These are phyloP conservation scores for Falciphora oryzae DNA, from an alignment of 2,329 filamentous ascomycete genomes.

Conservation along the genomic window DNA sequence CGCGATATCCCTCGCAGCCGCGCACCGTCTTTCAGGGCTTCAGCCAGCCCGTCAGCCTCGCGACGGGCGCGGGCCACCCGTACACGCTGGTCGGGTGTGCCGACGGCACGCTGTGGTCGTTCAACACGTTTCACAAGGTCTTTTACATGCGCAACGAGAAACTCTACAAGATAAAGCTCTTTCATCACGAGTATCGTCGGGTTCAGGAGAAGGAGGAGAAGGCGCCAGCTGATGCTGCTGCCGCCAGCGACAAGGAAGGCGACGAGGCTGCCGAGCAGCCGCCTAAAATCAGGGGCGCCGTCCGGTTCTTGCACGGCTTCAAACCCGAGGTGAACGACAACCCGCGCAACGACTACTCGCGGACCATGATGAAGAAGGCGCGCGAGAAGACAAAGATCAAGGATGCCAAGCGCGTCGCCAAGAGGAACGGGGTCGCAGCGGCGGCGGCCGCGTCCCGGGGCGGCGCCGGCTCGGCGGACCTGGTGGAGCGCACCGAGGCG, in stretches of 20 bases:
- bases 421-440: slow-evolving; percentile 8
- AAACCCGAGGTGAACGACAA: slow-evolving; percentile 43
- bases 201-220: slow-evolving; percentile 17
- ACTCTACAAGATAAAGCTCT: slow-evolving; percentile 36
- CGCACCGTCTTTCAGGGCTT: slow-evolving; percentile 43
- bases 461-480: neutral
- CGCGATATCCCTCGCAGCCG: slow-evolving; percentile 45
- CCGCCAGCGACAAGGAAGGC: no score
- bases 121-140: slow-evolving; percentile 38
- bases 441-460: neutral
- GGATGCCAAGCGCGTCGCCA: slow-evolving; percentile 18
- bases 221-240: no score
- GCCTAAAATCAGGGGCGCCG: slow-evolving; percentile 32
- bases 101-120: slow-evolving; percentile 35
- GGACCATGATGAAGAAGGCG: slow-evolving; percentile 6
- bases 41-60: slow-evolving; percentile 38
- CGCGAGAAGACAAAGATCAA: slow-evolving; percentile 21
- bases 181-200: slow-evolving; percentile 49
- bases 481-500: slow-evolving; percentile 13
- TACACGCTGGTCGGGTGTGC: slow-evolving; percentile 43
- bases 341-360: slow-evolving; percentile 18
- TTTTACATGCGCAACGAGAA: slow-evolving; percentile 34
- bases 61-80: slow-evolving; percentile 45
- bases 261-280: slow-evolving; percentile 22
- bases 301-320: slow-evolving; percentile 48